Evolutionary conservation across 1,139 yeast species (phyloP), one percentile per base, ranked within the genome.

Genomic region (Kodamaea sp.): DNA sequence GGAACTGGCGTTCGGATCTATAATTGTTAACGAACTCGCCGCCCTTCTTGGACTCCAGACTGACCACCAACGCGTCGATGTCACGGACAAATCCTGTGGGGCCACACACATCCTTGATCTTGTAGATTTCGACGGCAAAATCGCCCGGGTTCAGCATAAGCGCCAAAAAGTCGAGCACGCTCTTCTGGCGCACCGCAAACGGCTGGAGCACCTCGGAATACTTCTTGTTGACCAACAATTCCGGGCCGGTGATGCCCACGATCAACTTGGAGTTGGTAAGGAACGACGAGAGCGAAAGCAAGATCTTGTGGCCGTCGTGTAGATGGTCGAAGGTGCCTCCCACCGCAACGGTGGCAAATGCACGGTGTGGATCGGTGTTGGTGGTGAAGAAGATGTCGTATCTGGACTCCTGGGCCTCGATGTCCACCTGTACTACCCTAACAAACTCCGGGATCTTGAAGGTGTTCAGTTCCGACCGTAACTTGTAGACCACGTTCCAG

Each of bases 321-420:
- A 94, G 55, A 60, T 94, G 97, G 55, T 94, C 99, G 63, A 94
- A 94, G 0, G 98, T 94, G 0, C 99, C 99, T 1, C 98, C 98
- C 1, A 90, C 81, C 1, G 95, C 95, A 10, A 50, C 47, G 2
- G 39, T 39, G n/a, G 22, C 21, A 29, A 23, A 44, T 10, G 14
- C 21, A 9, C 22, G 26, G 28, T 16, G 21, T 18, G 13, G 15
- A 10, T 15, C 15, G 21, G 21, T 7, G 6, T 18, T 18, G 9
- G 21, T 7, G 21, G 9, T 7, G 9, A 9, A 9, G 21, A 18
- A 18, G 6, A 9, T 18, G 6, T 18, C 21, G n/a, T n/a, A n/a
- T n/a, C n/a, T n/a, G n/a, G n/a, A n/a, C 9, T 18, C 9, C n/a
- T 22, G 26, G 13, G 21, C 7, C 14, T 19, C 25, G 15, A 13